Evolutionary conservation across 169 alveolate species (phyloP).

Genomic region (Amoebophrya sp.): DNA sequence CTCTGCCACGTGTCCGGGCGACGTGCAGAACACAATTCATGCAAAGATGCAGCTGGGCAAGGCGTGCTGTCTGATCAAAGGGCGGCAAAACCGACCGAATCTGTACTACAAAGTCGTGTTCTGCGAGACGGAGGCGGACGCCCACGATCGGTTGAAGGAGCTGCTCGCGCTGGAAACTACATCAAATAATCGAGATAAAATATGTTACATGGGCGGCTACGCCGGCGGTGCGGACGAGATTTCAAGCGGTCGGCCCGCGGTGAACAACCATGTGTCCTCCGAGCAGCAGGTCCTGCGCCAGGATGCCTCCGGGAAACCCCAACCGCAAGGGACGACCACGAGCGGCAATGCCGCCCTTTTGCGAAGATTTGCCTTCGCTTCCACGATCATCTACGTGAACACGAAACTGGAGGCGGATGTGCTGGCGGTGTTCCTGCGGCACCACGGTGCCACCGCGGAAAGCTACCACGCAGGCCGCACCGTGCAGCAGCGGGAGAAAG

Average conservation of each 20-base stretch:
- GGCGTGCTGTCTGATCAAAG: not conserved
- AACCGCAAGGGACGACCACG: too few species aligned
- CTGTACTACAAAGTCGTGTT: not conserved
- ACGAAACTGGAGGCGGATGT: not conserved
- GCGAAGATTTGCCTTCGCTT: not conserved
- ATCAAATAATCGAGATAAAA: too few species aligned
- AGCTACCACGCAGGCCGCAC: slow-evolving; percentile 15
- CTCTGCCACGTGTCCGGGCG: not conserved
- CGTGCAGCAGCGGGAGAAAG: not conserved
- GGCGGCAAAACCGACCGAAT: not conserved
- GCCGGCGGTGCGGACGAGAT: too few species aligned
- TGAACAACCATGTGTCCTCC: not conserved
- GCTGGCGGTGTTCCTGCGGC: too few species aligned
- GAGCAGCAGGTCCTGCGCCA: not conserved
- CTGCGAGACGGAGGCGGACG: not conserved
- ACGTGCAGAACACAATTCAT: not conserved
- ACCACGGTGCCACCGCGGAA: not conserved
- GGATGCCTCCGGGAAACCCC: too few species aligned
- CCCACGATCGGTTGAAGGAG: not conserved
- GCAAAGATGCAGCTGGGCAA: not conserved
- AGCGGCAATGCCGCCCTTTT: not conserved
- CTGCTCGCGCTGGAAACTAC: not conserved
- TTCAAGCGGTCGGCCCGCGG: too few species aligned
- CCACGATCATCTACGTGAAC: not conserved
- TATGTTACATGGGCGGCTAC: too few species aligned